Base-by-base conservation (phyloP, 2,329 filamentous ascomycete species). In the Hymenoscyphus repandus region DNA sequence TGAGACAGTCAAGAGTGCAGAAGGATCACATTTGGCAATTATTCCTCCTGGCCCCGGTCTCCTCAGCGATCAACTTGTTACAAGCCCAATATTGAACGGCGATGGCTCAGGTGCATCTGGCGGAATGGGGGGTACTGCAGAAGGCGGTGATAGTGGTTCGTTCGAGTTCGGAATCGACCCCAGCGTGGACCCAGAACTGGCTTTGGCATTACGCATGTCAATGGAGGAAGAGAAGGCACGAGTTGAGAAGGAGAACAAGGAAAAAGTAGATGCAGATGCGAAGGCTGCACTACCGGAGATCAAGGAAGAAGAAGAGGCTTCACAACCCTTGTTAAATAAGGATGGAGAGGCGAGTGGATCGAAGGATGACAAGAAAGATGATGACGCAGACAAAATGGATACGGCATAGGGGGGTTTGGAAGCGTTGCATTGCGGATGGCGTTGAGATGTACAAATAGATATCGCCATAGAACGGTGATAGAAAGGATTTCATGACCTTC, bases 161-260 rank as follows among this genome's bases (percentile, higher is more conserved):
- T 95, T 90, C 62, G 88, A 90, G 61, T 95, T 95, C 67, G 90
- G 88, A 58, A 89, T 96, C 59, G 93, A 97, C 69, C 91, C 92
- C 12, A 86, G 85, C 48, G 79, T 91, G 64, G 93, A 99, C 66
- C 93, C 93, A 3, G 93, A 99, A 70, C 75, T 99, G 65, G 93
- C 93, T 18, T 81, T 99, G 61, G 93, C 93, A 47, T 75, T 99
- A 67, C 85, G 93, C 57, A 96, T 99, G 90, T 95, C 89, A 70
- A 90, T 95, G 80, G 93, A 99, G 69, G 93, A 99, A 68, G 93
- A 99, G 72, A 95, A 95, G 74, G 91, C 91, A 55, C 78, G 93
- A 63, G 85, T 95, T 71, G 91, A 96, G 69, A 90, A 90, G 72
- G 83, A 86, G 65, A 88, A 86, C 62, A 83, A 84, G 62, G 82